phyloP scores from a whole-genome alignment of 2,329 filamentous ascomycete genomes.

The Sclerotiophoma versabilis region DNA sequence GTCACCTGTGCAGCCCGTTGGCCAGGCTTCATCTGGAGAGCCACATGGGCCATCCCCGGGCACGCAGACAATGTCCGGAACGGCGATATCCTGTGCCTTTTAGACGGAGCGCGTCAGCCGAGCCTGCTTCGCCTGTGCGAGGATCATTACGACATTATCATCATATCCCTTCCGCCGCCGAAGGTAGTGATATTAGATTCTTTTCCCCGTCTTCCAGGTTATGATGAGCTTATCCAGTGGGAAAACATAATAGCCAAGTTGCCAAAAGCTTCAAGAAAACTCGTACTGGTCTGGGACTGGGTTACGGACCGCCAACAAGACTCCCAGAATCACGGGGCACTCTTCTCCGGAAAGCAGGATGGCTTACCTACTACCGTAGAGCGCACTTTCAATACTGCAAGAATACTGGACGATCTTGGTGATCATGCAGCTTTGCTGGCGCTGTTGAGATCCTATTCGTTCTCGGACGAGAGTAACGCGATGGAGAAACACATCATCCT shows the following conservation, averaged over 20 bases:
- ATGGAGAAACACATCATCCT: not conserved
- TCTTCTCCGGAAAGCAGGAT: too few species aligned
- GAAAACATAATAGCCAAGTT: not conserved
- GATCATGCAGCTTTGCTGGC: not conserved
- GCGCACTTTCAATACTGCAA: not conserved
- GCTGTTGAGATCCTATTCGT: too few species aligned
- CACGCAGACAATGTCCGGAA: not conserved
- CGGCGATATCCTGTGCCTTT: not conserved
- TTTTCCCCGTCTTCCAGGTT: not conserved
- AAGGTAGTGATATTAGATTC: not conserved
- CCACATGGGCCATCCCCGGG: not conserved
- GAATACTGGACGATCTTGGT: not conserved
- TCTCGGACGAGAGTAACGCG: too few species aligned
- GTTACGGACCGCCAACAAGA: not conserved
- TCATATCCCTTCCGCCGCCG: not conserved
- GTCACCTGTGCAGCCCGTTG: too few species aligned
- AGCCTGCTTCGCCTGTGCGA: not conserved
- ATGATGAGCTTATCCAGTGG: not conserved
- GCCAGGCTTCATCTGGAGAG: too few species aligned
- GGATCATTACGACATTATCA: conserved; percentile 1
- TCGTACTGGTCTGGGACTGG: not conserved
- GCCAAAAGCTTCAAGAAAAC: not conserved
- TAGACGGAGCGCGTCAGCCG: not conserved
- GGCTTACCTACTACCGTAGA: too few species aligned
- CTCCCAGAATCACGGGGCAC: not conserved